A percentile compares a stretch with the other conserved stretches of the same genome.
These are phyloP conservation scores for Claviceps sp. DNA, from an alignment of 2,329 filamentous ascomycete species.

Conservation along the genomic window DNA sequence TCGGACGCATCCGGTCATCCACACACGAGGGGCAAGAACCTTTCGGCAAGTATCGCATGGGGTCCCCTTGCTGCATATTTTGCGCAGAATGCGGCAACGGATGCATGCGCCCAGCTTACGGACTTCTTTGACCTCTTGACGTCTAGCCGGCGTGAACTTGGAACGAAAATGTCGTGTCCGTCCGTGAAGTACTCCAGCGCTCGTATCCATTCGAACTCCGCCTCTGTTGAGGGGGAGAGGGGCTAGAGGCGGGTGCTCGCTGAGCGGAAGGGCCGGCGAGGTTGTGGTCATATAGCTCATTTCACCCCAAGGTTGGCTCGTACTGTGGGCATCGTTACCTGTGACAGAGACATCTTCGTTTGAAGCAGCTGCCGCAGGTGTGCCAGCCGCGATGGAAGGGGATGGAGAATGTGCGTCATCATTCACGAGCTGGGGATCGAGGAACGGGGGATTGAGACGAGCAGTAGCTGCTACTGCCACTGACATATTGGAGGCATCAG, in stretches of 20 bases:
- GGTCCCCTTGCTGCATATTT: conserved; percentile 50
- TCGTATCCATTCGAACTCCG: conserved; percentile 40
- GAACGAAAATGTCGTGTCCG: conserved; percentile 40
- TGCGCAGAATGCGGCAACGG: conserved; percentile 50
- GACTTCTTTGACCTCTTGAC: conserved; percentile 52
- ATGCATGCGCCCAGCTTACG: conserved; percentile 54
- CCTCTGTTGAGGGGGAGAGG: conserved; percentile 23
- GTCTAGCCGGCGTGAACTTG: conserved; percentile 42
- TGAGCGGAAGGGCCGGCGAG: conserved; percentile 18
- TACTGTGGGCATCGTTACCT: conserved; percentile 11
- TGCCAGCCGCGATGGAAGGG: conserved; percentile 11
- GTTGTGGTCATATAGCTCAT: conserved; percentile 34
- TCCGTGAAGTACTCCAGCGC: conserved; percentile 28
- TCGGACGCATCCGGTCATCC: conserved; percentile 49
- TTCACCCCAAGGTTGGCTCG: conserved; percentile 37
- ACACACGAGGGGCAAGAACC: conserved; percentile 50
- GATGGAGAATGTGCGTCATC: conserved; percentile 18
- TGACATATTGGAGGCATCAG: conserved; percentile 36
- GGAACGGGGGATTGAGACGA: conserved; percentile 38
- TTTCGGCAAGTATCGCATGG: conserved; percentile 52
- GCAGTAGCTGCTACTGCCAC: conserved; percentile 44
- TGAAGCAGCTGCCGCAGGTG: conserved; percentile 11
- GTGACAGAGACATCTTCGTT: conserved; percentile 10
- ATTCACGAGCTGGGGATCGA: conserved; percentile 36
- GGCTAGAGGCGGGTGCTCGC: conserved; percentile 18